These are phyloP conservation scores for Trifolium dubium DNA, from an alignment of 306 rosid genomes.

Conservation along the genomic window DNA sequence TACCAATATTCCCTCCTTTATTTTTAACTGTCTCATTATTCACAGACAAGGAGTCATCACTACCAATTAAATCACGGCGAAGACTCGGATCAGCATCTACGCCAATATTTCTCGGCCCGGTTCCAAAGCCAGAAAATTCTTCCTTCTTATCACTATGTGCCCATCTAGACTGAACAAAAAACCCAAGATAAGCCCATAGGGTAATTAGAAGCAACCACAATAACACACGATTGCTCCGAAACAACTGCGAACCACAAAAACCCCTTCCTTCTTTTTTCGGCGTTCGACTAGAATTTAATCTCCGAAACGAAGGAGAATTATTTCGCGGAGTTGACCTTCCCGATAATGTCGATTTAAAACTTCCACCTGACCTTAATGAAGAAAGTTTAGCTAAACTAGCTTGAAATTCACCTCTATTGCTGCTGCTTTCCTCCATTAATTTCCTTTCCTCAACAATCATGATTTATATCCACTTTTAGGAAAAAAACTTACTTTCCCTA, in stretches of 20 bases:
- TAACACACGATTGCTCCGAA: slow-evolving; percentile 74
- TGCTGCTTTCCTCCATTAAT: slow-evolving; percentile 66
- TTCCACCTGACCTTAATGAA: slow-evolving; percentile 59
- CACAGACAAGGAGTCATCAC: slow-evolving; percentile 43
- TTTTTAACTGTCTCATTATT: slow-evolving; percentile 50
- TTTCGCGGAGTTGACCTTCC: slow-evolving; percentile 69
- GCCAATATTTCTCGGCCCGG: slow-evolving; percentile 46
- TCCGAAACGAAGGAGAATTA: slow-evolving; percentile 71
- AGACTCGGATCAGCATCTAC: slow-evolving; percentile 53
- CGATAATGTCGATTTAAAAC: slow-evolving; percentile 70
- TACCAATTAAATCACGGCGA: slow-evolving; percentile 53
- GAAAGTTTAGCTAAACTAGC: slow-evolving; percentile 49
- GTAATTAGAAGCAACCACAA: slow-evolving; percentile 93
- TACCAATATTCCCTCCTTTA: slow-evolving; percentile 44
- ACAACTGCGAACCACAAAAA: slow-evolving; percentile 58
- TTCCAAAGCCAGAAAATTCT: slow-evolving; percentile 67
- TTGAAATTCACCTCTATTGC: slow-evolving; percentile 58
- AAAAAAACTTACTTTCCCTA: slow-evolving; percentile 1
- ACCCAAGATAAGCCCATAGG: slow-evolving; percentile 98
- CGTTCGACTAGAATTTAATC: slow-evolving; percentile 63
- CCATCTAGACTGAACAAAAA: slow-evolving; percentile 96
- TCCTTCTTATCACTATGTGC: slow-evolving; percentile 84
- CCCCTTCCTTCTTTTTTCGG: slow-evolving; percentile 74
- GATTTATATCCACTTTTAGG: slow-evolving; percentile 3
- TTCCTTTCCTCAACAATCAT: slow-evolving; percentile 44